phyloP scores from a whole-genome alignment of 768 basidiomycete genomes.

The Mycena vulgaris region DNA sequence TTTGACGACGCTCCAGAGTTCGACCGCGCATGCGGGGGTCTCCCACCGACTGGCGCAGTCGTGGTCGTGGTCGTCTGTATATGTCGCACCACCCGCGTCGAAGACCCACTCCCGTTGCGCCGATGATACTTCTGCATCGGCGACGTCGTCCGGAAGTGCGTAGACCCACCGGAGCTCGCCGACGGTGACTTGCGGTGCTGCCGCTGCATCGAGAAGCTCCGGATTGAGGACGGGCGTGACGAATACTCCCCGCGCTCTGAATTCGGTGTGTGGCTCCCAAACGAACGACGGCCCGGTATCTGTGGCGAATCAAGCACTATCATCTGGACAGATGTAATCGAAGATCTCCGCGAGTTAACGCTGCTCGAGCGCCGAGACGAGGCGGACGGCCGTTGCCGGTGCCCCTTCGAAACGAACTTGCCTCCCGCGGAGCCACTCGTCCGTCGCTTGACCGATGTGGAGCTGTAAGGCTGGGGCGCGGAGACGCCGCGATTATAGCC shows the following conservation, averaged over 20 bases:
- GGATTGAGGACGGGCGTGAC: conserved; percentile 89
- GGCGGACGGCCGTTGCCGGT: conserved; percentile 79
- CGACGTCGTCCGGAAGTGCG: conserved; percentile 77
- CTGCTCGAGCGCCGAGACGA: conserved; percentile 93
- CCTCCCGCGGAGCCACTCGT: conserved; percentile 58
- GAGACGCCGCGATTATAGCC: conserved; percentile 19
- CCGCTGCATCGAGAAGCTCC: conserved; percentile 77
- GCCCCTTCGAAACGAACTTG: conserved; percentile 50
- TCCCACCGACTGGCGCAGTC: conserved; percentile 32
- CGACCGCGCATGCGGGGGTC: conserved; percentile 75
- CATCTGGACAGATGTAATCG: conserved; percentile 66
- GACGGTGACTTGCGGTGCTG: conserved; percentile 85
- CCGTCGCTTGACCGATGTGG: conserved; percentile 65
- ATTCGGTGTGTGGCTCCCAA: conserved; percentile 88
- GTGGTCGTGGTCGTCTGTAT: conserved; percentile 57
- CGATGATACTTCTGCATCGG: conserved; percentile 87
- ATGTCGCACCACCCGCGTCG: conserved; percentile 85
- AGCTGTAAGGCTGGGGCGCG: conserved; percentile 39
- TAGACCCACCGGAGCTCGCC: conserved; percentile 81
- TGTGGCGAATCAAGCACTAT: conserved; percentile 73
- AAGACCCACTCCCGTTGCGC: conserved; percentile 85
- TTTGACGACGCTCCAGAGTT: conserved; percentile 85
- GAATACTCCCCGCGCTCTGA: conserved; percentile 86
- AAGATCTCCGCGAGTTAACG: conserved; percentile 86
- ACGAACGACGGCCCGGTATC: conserved; percentile 76